Evolutionary conservation across 176 grass and related monocot species (phyloP).

Genomic region (Oryza longistaminata): DNA sequence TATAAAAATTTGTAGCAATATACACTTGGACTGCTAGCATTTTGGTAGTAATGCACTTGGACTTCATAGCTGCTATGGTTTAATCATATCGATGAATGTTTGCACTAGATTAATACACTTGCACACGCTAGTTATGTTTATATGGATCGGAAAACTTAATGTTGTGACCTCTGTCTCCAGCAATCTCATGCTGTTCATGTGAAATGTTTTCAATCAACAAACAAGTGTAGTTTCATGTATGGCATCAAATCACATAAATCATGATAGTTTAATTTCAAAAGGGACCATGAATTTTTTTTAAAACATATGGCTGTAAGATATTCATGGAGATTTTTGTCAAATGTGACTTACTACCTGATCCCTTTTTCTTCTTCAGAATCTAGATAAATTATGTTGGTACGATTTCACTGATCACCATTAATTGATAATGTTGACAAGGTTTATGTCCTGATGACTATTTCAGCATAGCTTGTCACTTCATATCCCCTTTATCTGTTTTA

Average conservation of each 20-base stretch:
- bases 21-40: no score
- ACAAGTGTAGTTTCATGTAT: not conserved
- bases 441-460: not conserved
- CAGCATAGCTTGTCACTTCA: not conserved
- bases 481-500: not conserved
- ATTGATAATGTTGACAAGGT: not conserved
- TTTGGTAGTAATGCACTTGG: not conserved
- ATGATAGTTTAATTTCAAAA: not conserved
- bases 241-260: not conserved
- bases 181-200: not conserved
- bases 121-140: not conserved
- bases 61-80: not conserved
- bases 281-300: not conserved
- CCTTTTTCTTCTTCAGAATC: not conserved
- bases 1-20: no score
- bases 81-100: not conserved
- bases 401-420: not conserved
- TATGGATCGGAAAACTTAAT: not conserved
- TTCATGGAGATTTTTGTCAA: not conserved
- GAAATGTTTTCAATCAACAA: not conserved
- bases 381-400: constrained; percentile 15
- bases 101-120: not conserved
- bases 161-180: not conserved
- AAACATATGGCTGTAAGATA: not conserved
- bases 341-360: not conserved